Evolutionary conservation across 1,284 basidiomycete species (phyloP), one percentile per base, ranked within the genome.

Genomic region (Microbotryum intermedium): DNA sequence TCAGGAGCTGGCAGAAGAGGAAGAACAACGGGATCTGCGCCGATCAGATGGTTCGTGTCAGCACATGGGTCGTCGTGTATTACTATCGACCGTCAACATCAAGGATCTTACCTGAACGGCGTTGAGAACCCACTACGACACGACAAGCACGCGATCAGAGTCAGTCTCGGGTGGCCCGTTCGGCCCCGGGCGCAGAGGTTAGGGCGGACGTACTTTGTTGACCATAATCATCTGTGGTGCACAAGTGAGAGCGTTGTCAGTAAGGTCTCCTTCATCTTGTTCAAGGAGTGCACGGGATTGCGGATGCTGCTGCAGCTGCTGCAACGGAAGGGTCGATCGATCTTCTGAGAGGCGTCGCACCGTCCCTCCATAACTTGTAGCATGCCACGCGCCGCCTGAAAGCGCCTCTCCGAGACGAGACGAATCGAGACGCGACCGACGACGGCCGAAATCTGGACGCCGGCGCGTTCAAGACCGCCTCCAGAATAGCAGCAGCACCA

Each of bases 11-110:
- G 4, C 80, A 77, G 75, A 85, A 83, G n/a, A 92, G 78, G 79
- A 92, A 90, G 77, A 91, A 92, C 3, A 91, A 78, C 0, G 89
- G 90, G 3, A 82, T 80, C 13, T 68, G 66, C 6, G 5, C 21
- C 25, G 50, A 6, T 18, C 11, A 13, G 77, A 73, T 8, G 86
- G 87, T 20, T 74, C 74, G 71, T 84, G 83, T 16, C 88, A 76
- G 11, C 87, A 85, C 84, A 43, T 16, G 9, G 85, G 87, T 84
- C 87, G 88, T 71, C 88, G 87, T 26, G 85, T 87, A 72, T 4
- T 67, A 6, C 53, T 21, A 46, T 18, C 18, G 30, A 28, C 10
- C 46, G 10, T 52, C 45, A 3, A 13, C 6, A 3, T 29, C 23
- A 25, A 18, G 29, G 6, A 20, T 30, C 65, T 50, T 58, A 70